phyloP scores from a whole-genome alignment of 257 asterid species.

The Penstemon newberryi region DNA sequence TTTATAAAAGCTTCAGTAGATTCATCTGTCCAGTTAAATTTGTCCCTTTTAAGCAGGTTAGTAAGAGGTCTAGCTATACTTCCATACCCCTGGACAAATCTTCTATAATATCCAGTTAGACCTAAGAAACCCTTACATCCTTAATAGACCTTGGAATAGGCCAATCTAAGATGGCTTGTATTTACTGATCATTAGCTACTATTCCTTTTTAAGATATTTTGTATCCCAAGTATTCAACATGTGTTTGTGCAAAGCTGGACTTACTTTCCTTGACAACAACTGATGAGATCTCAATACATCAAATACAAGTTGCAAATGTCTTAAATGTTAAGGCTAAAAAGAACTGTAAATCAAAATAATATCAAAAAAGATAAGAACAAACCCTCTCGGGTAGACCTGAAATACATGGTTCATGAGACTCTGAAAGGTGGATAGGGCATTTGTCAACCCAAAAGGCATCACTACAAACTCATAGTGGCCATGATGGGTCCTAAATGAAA shows the following conservation, averaged over 20 bases:
- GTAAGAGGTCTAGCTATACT: no score
- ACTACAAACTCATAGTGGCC: conserved; percentile 10
- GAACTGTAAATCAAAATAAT: background rate
- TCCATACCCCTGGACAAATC: no score
- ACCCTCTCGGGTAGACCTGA: background rate
- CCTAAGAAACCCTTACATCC: no score
- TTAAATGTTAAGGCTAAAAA: background rate
- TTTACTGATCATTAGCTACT: background rate
- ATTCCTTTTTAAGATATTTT: background rate
- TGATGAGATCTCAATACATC: background rate
- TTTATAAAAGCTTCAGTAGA: no score
- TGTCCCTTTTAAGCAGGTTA: no score
- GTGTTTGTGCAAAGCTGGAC: background rate
- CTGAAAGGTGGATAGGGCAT: no score
- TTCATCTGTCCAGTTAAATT: no score
- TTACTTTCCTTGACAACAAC: conserved; percentile 20
- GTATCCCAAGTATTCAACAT: conserved; percentile 17
- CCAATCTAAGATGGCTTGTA: no score
- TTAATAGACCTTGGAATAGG: no score
- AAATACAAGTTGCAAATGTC: background rate
- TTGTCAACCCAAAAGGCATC: no score
- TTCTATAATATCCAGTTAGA: no score
- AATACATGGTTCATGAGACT: no score
- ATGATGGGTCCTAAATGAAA: conserved; percentile 1
- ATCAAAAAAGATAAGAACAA: background rate